phyloP scores from a whole-genome alignment of 352 stramenopile genomes.

The Pythium sukuiense region DNA sequence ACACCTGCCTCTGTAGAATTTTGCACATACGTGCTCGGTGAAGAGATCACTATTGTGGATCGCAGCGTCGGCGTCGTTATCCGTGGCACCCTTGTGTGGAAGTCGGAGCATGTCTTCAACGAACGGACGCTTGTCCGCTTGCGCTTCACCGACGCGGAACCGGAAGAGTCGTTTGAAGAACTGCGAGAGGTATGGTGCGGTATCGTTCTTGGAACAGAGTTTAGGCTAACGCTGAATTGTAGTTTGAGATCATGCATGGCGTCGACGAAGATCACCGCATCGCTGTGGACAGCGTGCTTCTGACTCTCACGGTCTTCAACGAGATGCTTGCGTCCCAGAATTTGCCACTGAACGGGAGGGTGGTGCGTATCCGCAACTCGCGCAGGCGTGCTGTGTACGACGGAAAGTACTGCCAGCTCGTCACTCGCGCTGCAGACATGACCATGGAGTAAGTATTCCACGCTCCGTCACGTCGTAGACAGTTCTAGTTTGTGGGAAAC shows the following conservation, averaged over 20 bases:
- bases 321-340: slow-evolving; percentile 17
- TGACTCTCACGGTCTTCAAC: slow-evolving; percentile 20
- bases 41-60: background rate
- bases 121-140: slow-evolving; percentile 11
- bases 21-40: slow-evolving; percentile 9
- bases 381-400: slow-evolving; percentile 21
- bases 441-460: background rate
- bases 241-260: slow-evolving; percentile 14
- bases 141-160: slow-evolving; percentile 16
- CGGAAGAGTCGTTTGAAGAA: slow-evolving; percentile 13
- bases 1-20: slow-evolving; percentile 13
- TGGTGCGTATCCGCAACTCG: slow-evolving; percentile 22
- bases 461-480: background rate
- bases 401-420: slow-evolving; percentile 20
- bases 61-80: slow-evolving; percentile 9
- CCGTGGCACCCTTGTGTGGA: slow-evolving; percentile 14
- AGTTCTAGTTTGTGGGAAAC: slow-evolving; percentile 8
- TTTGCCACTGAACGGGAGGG: slow-evolving; percentile 5
- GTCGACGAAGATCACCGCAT: slow-evolving; percentile 15
- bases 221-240: background rate
- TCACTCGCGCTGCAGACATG: slow-evolving; percentile 13
- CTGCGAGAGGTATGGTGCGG: slow-evolving; percentile 7
- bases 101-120: slow-evolving; percentile 20
- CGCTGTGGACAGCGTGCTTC: slow-evolving; percentile 17
- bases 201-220: background rate